Evolutionary conservation across 2,329 filamentous ascomycete genomes (phyloP), one percentile per base, ranked within the genome.

Genomic region (Beauveria sp.): DNA sequence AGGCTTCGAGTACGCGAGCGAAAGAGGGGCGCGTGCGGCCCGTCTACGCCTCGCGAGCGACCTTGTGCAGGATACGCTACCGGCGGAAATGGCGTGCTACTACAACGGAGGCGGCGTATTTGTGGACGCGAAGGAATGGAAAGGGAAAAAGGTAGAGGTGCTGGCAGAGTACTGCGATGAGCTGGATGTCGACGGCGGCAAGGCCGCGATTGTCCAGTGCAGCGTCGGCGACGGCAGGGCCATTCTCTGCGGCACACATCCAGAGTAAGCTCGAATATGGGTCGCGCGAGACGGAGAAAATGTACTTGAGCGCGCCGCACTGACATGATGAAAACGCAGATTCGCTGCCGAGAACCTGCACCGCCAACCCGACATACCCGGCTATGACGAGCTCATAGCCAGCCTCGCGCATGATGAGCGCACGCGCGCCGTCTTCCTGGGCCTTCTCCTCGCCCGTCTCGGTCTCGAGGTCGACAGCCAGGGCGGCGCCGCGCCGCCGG

Each of bases 61-160:
- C 2, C 77, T 79, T 0, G 84, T 96, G 63, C 73, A 76, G 0
- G 81, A 78, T 0, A 75, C 76, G 3, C 72, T 88, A 1, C 83
- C 87, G 0, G 81, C 85, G 1, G 77, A 79, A 1, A 90, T 96
- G 63, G 79, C 81, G 59, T 88, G 86, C 16, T 99, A 99, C 71
- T 97, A 93, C 73, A 99, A 99, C 68, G 95, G 95, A 1, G 95
- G 95, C 1, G 93, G 95, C 3, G 86, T 96, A 1, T 99, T 98
- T 76, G 90, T 96, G 1, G 88, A 95, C 74, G 88, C 89, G 1
- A 80, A 82, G 3, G 83, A 81, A 50, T 79, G 85, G 61, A 76
- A 79, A 61, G 80, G 83, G 34, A 76, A 81, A 65, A 89, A 88
- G 1, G 85, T 97, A 0, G 86, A 97, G 73, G 82, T 96, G 7